phyloP scores from a whole-genome alignment of 148 eudicot genomes.

The Agrostemma githago region DNA sequence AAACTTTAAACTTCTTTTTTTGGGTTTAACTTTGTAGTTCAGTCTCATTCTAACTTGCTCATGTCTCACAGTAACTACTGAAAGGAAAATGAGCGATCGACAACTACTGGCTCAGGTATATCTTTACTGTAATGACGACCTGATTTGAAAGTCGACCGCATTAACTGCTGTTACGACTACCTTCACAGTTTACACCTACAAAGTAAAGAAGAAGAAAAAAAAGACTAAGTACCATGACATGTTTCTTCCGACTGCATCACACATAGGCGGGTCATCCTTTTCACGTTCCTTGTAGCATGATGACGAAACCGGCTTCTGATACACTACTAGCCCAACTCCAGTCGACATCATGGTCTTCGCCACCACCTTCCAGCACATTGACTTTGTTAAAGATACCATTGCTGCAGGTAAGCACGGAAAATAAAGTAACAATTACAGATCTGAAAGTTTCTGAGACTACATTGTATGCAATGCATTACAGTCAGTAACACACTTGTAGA shows the following conservation, averaged over 20 bases:
- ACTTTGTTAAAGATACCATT: conserved; percentile 32
- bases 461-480: conserved; percentile 3
- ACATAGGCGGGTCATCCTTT: conserved; percentile 58
- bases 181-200: not conserved
- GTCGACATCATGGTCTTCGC: conserved; percentile 29
- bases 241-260: conserved; percentile 41
- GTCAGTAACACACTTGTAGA: not conserved
- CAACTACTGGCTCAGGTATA: too few species aligned
- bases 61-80: too few species aligned
- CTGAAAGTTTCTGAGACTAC: not conserved
- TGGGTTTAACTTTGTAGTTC: too few species aligned
- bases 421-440: not conserved
- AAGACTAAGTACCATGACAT: conserved; percentile 56
- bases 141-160: not conserved
- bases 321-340: conserved; percentile 41
- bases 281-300: conserved; percentile 60
- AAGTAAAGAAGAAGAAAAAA: not conserved
- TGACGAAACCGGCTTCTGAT: conserved; percentile 74
- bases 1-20: too few species aligned
- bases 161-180: not conserved
- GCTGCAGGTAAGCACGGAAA: conserved; percentile 28
- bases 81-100: too few species aligned
- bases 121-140: too few species aligned
- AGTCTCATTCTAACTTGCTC: too few species aligned
- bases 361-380: conserved; percentile 37